phyloP scores from a whole-genome alignment of 2,329 filamentous ascomycete species.

The Colletotrichum lentis region DNA sequence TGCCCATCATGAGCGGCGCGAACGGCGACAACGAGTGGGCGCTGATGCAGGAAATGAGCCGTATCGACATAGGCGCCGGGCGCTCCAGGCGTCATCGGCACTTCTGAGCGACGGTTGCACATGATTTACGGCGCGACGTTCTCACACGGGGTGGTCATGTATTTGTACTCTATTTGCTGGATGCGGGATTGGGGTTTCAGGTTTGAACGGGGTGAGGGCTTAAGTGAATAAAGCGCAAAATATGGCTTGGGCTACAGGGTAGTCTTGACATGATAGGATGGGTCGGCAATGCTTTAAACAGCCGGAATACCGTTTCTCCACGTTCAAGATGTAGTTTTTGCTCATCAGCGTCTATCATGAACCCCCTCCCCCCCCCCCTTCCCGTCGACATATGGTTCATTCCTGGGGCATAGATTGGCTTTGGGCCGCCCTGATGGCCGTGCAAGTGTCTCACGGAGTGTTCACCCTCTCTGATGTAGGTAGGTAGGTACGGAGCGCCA shows the following conservation, averaged over 20 bases:
- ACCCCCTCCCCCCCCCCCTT: no score
- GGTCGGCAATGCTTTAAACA: conserved; percentile 26
- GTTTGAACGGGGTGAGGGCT: background rate
- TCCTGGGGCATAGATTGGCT: background rate
- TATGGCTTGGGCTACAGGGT: conserved; percentile 18
- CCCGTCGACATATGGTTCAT: background rate
- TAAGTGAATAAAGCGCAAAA: conserved; percentile 8
- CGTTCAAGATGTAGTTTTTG: no score
- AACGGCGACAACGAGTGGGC: conserved; percentile 61
- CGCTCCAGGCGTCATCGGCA: conserved; percentile 61
- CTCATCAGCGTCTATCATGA: background rate
- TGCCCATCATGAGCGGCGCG: conserved; percentile 57
- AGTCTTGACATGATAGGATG: background rate
- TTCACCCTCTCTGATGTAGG: no score
- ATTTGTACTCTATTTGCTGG: conserved; percentile 26
- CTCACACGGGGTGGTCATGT: conserved; percentile 4
- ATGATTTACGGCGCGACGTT: conserved; percentile 10
- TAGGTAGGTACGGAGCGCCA: no score
- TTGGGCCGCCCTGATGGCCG: no score
- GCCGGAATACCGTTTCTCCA: conserved; percentile 19
- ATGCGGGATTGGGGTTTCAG: conserved; percentile 18
- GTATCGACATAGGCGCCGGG: conserved; percentile 71
- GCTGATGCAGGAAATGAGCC: conserved; percentile 75
- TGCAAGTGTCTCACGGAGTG: no score
- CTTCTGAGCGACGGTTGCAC: conserved; percentile 44